Conservation (phyloP, 441 rosid species). For the Corymbia citriodora region DNA sequence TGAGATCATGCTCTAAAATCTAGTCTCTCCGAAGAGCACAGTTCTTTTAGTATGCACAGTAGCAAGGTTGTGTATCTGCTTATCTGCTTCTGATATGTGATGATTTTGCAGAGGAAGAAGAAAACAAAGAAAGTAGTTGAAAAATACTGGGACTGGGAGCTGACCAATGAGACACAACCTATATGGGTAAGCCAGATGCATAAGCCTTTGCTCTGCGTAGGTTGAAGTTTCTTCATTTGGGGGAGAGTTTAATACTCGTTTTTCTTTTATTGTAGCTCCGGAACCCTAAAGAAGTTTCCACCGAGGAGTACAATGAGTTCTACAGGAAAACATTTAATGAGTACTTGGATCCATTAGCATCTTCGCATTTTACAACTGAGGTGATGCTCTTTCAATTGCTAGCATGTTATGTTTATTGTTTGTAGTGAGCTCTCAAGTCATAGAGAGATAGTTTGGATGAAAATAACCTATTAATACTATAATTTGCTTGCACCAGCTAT, state of each 20-base stretch:
- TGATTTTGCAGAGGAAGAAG: conserved; percentile 62
- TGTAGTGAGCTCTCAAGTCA: not conserved
- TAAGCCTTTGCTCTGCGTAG: not conserved
- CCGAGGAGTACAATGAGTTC: conserved; percentile 88
- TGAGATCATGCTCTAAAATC: not conserved
- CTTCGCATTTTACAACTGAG: conserved; percentile 98
- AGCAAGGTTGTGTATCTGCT: not conserved
- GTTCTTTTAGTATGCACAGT: not conserved
- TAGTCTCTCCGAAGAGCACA: not conserved
- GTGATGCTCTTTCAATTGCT: conserved; percentile 20
- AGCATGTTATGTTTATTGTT: not conserved
- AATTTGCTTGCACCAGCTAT: not conserved
- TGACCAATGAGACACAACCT: conserved; percentile 90
- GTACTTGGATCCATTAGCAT: conserved; percentile 88
- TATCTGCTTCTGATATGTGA: not conserved
- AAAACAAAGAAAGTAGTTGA: conserved; percentile 89
- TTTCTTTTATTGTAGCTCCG: conserved; percentile 56
- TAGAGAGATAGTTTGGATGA: not conserved
- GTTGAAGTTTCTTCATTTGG: not conserved
- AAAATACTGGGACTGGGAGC: conserved; percentile 97
- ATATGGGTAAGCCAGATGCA: conserved; percentile 58
- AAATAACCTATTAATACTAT: not conserved
- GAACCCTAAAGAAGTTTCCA: conserved; percentile 79
- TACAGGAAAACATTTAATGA: conserved; percentile 83
- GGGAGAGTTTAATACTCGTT: not conserved